Evolutionary conservation across 2,329 filamentous ascomycete species (phyloP).

Genomic region (Verticillium nonalfalfae): DNA sequence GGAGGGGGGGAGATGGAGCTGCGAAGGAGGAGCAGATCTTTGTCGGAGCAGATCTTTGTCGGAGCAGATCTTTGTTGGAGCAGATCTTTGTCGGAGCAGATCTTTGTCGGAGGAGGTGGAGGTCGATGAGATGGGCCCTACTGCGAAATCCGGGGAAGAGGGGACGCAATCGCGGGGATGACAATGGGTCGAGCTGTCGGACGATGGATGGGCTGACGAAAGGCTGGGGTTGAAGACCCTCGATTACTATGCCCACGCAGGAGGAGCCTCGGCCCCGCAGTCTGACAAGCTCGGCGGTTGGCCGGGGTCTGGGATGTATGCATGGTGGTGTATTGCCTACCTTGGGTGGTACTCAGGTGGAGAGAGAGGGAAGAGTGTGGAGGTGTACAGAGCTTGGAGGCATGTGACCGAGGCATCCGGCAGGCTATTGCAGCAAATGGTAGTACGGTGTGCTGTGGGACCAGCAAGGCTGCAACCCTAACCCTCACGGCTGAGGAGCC

Average conservation of each 20-base stretch:
- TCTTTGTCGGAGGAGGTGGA: not conserved
- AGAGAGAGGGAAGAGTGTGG: too few relatives aligned
- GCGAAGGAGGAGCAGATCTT: too few relatives aligned
- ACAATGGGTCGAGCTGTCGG: not conserved
- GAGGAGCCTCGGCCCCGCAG: not conserved
- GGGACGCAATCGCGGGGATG: not conserved
- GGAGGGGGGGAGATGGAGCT: not conserved
- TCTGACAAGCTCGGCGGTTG: not conserved
- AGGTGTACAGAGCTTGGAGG: not conserved
- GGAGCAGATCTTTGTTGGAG: not conserved
- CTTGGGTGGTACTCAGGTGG: not conserved
- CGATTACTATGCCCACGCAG: not conserved
- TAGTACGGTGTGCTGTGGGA: too few relatives aligned
- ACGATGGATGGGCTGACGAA: not conserved
- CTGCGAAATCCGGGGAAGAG: not conserved
- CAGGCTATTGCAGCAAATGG: not conserved
- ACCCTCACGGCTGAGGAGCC: too few relatives aligned
- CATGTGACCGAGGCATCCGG: not conserved
- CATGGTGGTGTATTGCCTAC: not conserved
- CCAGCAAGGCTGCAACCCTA: too few relatives aligned
- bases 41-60: not conserved
- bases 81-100: not conserved
- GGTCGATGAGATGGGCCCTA: not conserved
- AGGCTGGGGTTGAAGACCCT: not conserved
- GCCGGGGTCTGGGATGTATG: not conserved